These are phyloP conservation scores for Diaporthe humulicola DNA, from an alignment of 2,329 filamentous ascomycete species.

Conservation along the genomic window DNA sequence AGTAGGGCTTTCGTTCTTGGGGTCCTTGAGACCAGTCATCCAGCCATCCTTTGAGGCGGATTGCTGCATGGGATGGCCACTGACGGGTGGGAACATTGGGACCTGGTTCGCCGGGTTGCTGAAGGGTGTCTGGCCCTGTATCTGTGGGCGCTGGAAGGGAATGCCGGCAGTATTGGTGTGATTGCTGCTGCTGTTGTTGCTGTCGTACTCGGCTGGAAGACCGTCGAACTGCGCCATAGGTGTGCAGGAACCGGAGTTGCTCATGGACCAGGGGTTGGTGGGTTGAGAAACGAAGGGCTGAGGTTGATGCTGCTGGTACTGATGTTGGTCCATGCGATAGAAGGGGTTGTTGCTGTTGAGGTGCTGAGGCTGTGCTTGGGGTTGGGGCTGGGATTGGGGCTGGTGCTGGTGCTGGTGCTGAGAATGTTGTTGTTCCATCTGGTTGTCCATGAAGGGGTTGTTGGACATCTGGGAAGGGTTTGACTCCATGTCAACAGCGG, in stretches of 20 bases:
- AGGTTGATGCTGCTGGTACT: slow-evolving; percentile 54
- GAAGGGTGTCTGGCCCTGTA: slow-evolving; percentile 69
- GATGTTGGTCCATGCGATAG: slow-evolving; percentile 71
- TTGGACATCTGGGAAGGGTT: slow-evolving; percentile 67
- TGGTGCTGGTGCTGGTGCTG: slow-evolving; percentile 26
- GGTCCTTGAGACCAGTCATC: slow-evolving; percentile 63
- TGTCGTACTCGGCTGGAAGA: slow-evolving; percentile 68
- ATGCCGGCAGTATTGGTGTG: slow-evolving; percentile 56
- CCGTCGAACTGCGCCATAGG: slow-evolving; percentile 80
- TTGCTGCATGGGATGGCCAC: slow-evolving; percentile 62
- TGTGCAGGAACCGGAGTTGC: slow-evolving; percentile 79
- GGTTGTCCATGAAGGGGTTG: slow-evolving; percentile 69
- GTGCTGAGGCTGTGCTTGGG: slow-evolving; percentile 36
- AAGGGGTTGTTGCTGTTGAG: slow-evolving; percentile 73
- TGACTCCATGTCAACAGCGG: slow-evolving; percentile 72
- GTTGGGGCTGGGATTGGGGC: slow-evolving; percentile 21
- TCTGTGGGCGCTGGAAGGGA: slow-evolving; percentile 61
- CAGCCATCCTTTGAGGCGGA: slow-evolving; percentile 71
- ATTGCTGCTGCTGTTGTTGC: slow-evolving; percentile 45
- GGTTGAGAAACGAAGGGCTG: slow-evolving; percentile 54
- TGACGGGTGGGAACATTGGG: slow-evolving; percentile 66
- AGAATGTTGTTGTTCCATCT: slow-evolving; percentile 51
- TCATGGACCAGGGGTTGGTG: slow-evolving; percentile 71
- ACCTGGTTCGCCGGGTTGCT: slow-evolving; percentile 63
- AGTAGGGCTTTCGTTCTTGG: slow-evolving; percentile 75